phyloP scores from a whole-genome alignment of 129 eudicot genomes.

The Centaurea solstitialis region DNA sequence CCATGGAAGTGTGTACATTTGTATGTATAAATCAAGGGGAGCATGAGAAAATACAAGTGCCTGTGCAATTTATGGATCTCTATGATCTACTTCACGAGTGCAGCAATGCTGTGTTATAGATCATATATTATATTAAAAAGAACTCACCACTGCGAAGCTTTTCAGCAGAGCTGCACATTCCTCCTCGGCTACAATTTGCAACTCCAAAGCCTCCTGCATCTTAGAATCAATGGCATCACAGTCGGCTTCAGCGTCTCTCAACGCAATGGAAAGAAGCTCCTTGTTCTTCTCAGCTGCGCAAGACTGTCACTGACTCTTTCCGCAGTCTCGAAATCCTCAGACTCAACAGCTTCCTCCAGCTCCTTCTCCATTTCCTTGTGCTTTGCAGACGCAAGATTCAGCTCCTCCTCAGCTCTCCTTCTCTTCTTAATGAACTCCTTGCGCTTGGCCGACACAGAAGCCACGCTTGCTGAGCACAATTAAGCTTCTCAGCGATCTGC shows the following conservation, averaged over 20 bases:
- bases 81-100: background rate
- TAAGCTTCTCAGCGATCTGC: slow-evolving; percentile 44
- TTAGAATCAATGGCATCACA: slow-evolving; percentile 66
- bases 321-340: slow-evolving; percentile 83
- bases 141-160: slow-evolving; percentile 52
- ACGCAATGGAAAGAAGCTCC: slow-evolving; percentile 44
- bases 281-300: slow-evolving; percentile 67
- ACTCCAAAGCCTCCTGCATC: slow-evolving; percentile 61
- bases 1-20: background rate
- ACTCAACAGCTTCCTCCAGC: slow-evolving; percentile 80
- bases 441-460: slow-evolving; percentile 38
- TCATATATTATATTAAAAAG: background rate
- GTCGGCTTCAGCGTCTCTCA: slow-evolving; percentile 62
- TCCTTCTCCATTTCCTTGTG: slow-evolving; percentile 67
- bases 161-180: slow-evolving; percentile 64
- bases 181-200: slow-evolving; percentile 62
- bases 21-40: background rate
- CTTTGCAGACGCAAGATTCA: slow-evolving; percentile 44
- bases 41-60: background rate
- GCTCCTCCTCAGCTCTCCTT: slow-evolving; percentile 57
- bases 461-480: slow-evolving; percentile 27
- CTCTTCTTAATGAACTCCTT: slow-evolving; percentile 56
- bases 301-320: slow-evolving; percentile 69
- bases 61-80: background rate
- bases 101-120: background rate